Base-by-base conservation (phyloP, 2,329 filamentous ascomycete species). In the Colletotrichum shisoi region DNA sequence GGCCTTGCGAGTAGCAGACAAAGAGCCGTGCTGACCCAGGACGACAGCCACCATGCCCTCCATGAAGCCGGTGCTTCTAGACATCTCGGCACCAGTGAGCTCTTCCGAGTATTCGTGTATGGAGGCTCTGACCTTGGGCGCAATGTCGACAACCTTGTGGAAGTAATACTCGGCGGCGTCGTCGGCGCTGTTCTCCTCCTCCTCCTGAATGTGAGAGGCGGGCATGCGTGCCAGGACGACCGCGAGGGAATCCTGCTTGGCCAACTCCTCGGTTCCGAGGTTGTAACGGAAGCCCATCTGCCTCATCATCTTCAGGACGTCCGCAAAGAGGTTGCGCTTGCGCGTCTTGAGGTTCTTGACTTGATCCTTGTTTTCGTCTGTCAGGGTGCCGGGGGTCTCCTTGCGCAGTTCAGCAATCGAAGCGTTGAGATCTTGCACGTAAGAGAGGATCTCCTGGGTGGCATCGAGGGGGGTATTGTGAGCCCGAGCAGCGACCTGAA, bases 211-310 rank as follows among this genome's bases (percentile, higher is more conserved):
- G 68, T 71, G 73, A 52, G 63, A 71, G 67, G 39, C 71, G 70
- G 45, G 76, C 67, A n/a, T 76, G 71, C 17, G 73, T 1, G 92
- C 85, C 34, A 99, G 83, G 2, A 97, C 83, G 5, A 84, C 79
- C 6, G 91, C 85, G 8, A 92, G 81, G 0, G 91, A 90, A 34
- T 86, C 83, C 77, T 99, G 95, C 60, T 87, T 87, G 45, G 85
- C 84, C 19, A 98, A 82, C 49, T 90, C 83, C 74, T 91, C 88
- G 15, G 88, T 89, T 70, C 91, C 88, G 17, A 96, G 82, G 74
- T 97, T 97, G 59, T 89, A 88, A 72, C 90, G 90, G 72, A 99
- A 87, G 4, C 95, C 95, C 94, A 99, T 98, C 64, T 90, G 87
- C 42, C 93, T 88, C 34, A 97, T 81, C 24, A 89, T 87, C 73